phyloP scores from a whole-genome alignment of 192 early-diverging fungal genomes.

The Backusella circina region DNA sequence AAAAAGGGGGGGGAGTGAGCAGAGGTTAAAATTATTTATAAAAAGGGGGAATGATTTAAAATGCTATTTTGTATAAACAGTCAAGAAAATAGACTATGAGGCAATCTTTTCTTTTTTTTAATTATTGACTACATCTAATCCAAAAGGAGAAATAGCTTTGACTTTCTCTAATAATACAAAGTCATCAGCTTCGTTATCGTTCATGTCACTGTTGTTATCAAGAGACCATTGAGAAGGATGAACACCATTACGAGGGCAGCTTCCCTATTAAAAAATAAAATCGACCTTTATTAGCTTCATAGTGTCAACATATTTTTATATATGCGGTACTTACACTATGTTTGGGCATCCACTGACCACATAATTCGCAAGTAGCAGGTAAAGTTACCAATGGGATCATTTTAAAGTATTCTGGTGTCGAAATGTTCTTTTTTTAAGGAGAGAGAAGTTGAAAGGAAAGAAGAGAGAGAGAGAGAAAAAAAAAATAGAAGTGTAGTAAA shows the following conservation, averaged over 20 bases:
- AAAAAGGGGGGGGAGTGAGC: background rate
- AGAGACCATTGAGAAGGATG: conserved; percentile 30
- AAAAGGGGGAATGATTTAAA: background rate
- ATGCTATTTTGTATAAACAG: background rate
- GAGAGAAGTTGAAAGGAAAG: background rate
- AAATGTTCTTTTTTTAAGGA: background rate
- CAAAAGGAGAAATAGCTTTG: background rate
- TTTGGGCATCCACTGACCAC: conserved; percentile 32
- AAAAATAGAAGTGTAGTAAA: background rate
- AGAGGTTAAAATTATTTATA: background rate
- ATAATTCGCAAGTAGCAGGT: conserved; percentile 37
- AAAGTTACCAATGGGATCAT: background rate
- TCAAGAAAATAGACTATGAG: background rate
- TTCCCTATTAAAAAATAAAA: conserved; percentile 1
- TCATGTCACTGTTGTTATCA: background rate
- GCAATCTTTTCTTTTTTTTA: background rate
- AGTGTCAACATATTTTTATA: background rate
- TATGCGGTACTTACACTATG: conserved; percentile 16
- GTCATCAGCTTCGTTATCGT: background rate
- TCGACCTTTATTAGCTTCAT: background rate
- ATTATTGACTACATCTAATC: background rate
- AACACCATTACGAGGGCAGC: conserved; percentile 28
- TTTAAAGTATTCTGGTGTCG: background rate
- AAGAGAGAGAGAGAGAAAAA: background rate
- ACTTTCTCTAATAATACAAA: background rate